These are phyloP conservation scores for Pueraria montana DNA, from an alignment of 306 rosid species.

Conservation along the genomic window DNA sequence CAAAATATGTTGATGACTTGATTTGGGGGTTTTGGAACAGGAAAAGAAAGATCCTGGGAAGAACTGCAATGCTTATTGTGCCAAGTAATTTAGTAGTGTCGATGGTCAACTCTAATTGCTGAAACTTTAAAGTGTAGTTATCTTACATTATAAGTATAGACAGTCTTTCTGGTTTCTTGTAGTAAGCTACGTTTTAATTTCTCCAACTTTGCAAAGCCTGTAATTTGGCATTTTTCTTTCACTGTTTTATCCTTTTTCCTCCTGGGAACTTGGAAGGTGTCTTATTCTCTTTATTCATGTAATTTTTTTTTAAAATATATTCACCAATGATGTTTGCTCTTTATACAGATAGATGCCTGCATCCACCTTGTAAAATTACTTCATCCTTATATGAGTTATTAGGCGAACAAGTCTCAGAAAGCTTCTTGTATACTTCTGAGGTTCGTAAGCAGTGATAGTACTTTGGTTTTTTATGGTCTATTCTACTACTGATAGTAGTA, in stretches of 20 bases:
- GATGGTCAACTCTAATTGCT: conserved; percentile 17
- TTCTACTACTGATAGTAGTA: no score
- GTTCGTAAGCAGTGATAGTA: conserved; percentile 38
- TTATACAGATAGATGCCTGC: conserved; percentile 55
- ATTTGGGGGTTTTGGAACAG: background rate
- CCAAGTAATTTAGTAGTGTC: conserved; percentile 3
- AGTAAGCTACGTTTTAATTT: background rate
- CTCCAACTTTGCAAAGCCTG: background rate
- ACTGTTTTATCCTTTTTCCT: background rate
- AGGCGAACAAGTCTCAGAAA: conserved; percentile 49
- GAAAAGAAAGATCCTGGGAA: background rate
- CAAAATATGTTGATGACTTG: conserved; percentile 15
- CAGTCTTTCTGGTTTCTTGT: conserved; percentile 17
- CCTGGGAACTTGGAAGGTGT: conserved; percentile 7
- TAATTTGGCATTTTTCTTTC: background rate
- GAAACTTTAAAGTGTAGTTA: background rate
- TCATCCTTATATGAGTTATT: conserved; percentile 53
- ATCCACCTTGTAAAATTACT: conserved; percentile 54
- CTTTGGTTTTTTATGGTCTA: background rate
- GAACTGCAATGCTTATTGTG: background rate
- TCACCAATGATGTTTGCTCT: conserved; percentile 34
- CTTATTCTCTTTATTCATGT: conserved; percentile 10
- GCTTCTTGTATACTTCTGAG: conserved; percentile 61
- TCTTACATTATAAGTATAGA: conserved; percentile 14
- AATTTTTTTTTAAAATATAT: background rate